Evolutionary conservation across 352 stramenopile species (phyloP), one percentile per base, ranked within the genome.

Genomic region (Phytophthora tubulina): DNA sequence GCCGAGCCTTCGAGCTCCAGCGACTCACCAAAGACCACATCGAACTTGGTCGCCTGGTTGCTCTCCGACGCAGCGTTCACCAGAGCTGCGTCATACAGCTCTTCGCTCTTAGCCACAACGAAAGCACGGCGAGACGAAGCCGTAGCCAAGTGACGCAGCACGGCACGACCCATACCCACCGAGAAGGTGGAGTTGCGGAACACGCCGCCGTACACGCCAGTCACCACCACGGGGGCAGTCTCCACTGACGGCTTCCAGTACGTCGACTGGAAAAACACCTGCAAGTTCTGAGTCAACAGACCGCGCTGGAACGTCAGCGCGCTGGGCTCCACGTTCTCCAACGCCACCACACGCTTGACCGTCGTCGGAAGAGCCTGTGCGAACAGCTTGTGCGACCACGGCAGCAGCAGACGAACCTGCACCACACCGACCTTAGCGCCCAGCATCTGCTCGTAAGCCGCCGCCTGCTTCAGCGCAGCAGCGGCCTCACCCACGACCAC

Each of bases 21-120:
- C 8, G 32, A 52, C 4, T 79, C 64, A 17, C 85, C 83, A 45
- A 84, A 90, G 39, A 92, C 67, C 5, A 91, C 83, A 56, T 93
- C 82, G 27, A 90, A 63, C 57, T 71, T 77, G 6, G 48, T 73
- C 13, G 81, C 85, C n/a, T 96, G 79, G 27, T 67, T 82, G 33
- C 66, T 75, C 41, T 68, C 59, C 11, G 53, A 68, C 10, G 57
- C 27, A 42, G 78, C 61, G 1, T 78, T 72, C 58, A 85, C 74
- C 8, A 91, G 57, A 10, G 83, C 80, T 35, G 70, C 59, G 36
- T 93, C 85, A 60, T 86, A 91, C n/a, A 88, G 53, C 35, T 75
- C 61, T 70, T 93, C 79, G 8, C 79, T 94, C 76, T 97, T 95
- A 57, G 81, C 80, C 27, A 98, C 88, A 45, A 94, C 92, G 59